Evolutionary conservation across 208 protist genomes (phyloP).

Genomic region (Angomonas ambiguus): DNA sequence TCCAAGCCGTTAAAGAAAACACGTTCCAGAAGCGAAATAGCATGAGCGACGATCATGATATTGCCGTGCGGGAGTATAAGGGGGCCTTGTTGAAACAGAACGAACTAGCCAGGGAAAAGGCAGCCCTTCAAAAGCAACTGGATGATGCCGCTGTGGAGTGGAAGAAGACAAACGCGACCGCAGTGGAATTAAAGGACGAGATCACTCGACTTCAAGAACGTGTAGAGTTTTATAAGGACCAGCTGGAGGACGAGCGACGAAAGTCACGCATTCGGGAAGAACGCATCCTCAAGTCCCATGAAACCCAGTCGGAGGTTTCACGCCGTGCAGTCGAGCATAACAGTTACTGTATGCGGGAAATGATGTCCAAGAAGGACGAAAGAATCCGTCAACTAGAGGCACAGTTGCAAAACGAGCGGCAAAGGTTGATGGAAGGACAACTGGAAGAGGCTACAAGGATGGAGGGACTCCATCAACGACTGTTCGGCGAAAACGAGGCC

Average conservation of each 20-base stretch:
- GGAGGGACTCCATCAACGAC: constrained; percentile 76
- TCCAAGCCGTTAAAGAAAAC: constrained; percentile 19
- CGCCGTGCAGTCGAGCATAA: constrained; percentile 80
- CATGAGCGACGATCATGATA: constrained; percentile 21
- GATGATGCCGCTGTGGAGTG: constrained; percentile 25
- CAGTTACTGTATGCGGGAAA: constrained; percentile 59
- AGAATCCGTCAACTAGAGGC: constrained; percentile 58
- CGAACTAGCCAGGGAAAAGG: constrained; percentile 54
- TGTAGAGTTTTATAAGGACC: constrained; percentile 38
- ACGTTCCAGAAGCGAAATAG: constrained; percentile 1
- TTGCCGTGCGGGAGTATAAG: constrained; percentile 74
- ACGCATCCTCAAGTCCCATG: constrained; percentile 57
- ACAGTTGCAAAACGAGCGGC: constrained; percentile 75
- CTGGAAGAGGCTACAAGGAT: constrained; percentile 73
- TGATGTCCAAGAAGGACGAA: constrained; percentile 74
- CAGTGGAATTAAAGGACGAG: constrained; percentile 47
- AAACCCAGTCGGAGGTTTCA: constrained; percentile 65
- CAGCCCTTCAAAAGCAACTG: constrained; percentile 40
- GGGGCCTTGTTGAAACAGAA: constrained; percentile 44
- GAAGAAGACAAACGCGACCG: constrained; percentile 19
- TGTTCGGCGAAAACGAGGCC: constrained; percentile 79
- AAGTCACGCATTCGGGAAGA: constrained; percentile 48
- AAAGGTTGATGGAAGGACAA: constrained; percentile 60
- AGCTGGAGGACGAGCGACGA: constrained; percentile 65
- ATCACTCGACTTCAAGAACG: constrained; percentile 31